Evolutionary conservation across 495 filamentous ascomycete genomes (phyloP).

Genomic region (Tricharina praecox): DNA sequence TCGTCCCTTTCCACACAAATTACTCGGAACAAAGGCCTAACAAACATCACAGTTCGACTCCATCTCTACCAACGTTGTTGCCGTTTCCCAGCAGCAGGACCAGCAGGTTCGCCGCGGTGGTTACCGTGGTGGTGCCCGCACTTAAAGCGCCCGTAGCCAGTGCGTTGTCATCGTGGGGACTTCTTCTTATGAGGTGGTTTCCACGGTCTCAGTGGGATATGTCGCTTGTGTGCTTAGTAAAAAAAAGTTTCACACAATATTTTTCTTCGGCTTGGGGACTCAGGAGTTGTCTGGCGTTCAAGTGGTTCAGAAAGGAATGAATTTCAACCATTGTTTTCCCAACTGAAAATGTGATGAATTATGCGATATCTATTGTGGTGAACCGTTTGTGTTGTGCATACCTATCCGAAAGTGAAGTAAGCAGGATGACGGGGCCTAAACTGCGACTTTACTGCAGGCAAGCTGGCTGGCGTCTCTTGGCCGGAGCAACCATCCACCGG

Average conservation of each 20-base stretch:
- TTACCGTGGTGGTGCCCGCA: conserved; percentile 14
- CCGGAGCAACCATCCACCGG: too few relatives aligned
- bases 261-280: not conserved
- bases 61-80: conserved; percentile 84
- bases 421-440: too few relatives aligned
- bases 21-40: not conserved
- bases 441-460: too few relatives aligned
- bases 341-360: too few relatives aligned
- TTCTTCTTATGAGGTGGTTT: not conserved
- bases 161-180: not conserved
- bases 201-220: not conserved
- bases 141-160: not conserved
- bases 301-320: too few relatives aligned
- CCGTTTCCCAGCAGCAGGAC: conserved; percentile 71
- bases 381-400: too few relatives aligned
- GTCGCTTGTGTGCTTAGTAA: not conserved
- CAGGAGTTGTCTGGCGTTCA: too few relatives aligned
- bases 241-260: not conserved
- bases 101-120: conserved; percentile 25
- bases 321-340: too few relatives aligned
- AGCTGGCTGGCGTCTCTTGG: too few relatives aligned
- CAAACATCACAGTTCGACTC: conserved; percentile 60
- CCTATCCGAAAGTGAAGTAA: too few relatives aligned
- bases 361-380: too few relatives aligned
- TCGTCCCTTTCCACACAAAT: not conserved